phyloP scores from a whole-genome alignment of 306 rosid genomes.

The Geum urbanum region DNA sequence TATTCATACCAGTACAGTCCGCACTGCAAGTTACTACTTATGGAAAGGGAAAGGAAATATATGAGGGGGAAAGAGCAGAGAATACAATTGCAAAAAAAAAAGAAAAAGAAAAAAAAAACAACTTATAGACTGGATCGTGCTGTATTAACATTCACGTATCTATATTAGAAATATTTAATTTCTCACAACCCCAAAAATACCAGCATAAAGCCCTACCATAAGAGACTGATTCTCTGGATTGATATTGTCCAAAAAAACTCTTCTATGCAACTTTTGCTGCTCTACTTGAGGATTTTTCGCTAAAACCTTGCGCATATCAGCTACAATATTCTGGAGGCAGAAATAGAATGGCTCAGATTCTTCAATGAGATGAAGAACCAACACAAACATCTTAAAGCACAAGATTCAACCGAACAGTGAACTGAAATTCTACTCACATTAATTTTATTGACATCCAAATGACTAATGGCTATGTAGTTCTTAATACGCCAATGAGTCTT shows the following conservation, averaged over 20 bases:
- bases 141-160: not conserved
- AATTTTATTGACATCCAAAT: conserved; percentile 88
- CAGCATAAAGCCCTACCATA: conserved; percentile 43
- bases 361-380: conserved; percentile 18
- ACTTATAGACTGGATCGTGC: conserved; percentile 1
- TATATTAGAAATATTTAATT: not conserved
- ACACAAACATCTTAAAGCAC: conserved; percentile 17
- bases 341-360: conserved; percentile 21
- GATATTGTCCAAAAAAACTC: conserved; percentile 77
- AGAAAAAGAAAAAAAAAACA: no score
- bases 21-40: not conserved
- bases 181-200: not conserved
- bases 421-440: conserved; percentile 61
- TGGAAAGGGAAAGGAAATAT: not conserved
- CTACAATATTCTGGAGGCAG: conserved; percentile 67
- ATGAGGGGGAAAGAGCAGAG: not conserved
- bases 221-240: conserved; percentile 91
- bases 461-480: conserved; percentile 82
- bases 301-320: conserved; percentile 98
- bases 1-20: not conserved
- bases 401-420: conserved; percentile 21
- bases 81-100: not conserved
- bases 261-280: conserved; percentile 96
- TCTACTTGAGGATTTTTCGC: conserved; percentile 96
- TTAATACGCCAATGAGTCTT: conserved; percentile 99